These are phyloP conservation scores for Vararia minispora DNA, from an alignment of 768 basidiomycete genomes.

Conservation along the genomic window DNA sequence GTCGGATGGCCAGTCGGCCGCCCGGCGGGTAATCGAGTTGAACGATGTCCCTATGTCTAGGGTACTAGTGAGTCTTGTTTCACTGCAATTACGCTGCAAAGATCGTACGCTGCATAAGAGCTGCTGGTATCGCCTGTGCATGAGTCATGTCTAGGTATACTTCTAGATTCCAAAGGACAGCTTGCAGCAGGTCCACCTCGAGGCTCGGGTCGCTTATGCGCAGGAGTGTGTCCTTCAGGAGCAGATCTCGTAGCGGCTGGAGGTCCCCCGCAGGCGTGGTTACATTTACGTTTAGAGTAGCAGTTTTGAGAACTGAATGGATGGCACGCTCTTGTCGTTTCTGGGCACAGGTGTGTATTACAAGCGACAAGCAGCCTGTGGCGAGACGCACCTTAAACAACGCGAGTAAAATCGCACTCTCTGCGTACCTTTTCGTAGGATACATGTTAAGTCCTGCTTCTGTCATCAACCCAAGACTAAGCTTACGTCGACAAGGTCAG, in stretches of 20 bases:
- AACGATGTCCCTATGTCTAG: too few relatives aligned
- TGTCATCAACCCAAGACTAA: background rate
- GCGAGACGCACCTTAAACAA: slow-evolving; percentile 41
- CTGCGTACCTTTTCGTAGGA: slow-evolving; percentile 36
- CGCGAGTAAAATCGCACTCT: slow-evolving; percentile 43
- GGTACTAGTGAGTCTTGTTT: too few relatives aligned
- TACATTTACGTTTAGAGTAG: too few relatives aligned
- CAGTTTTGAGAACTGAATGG: too few relatives aligned
- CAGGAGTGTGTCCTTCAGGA: slow-evolving; percentile 29
- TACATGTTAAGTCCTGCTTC: slow-evolving; percentile 3
- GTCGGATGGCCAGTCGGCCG: slow-evolving; percentile 41
- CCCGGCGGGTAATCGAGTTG: too few relatives aligned
- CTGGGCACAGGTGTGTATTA: slow-evolving; percentile 3
- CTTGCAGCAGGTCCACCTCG: too few relatives aligned
- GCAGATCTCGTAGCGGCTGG: slow-evolving; percentile 28
- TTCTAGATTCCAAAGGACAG: too few relatives aligned
- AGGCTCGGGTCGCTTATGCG: slow-evolving; percentile 28
- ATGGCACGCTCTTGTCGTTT: slow-evolving; percentile 3
- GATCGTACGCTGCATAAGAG: slow-evolving; percentile 46
- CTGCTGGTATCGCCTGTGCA: too few relatives aligned
- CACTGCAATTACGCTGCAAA: too few relatives aligned
- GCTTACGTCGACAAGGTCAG: slow-evolving; percentile 37
- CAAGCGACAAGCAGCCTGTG: slow-evolving; percentile 1
- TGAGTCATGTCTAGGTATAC: slow-evolving; percentile 35
- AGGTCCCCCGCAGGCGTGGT: too few relatives aligned